These are phyloP conservation scores for Moelleriella libera DNA, from an alignment of 2,329 filamentous ascomycete species.

Conservation along the genomic window DNA sequence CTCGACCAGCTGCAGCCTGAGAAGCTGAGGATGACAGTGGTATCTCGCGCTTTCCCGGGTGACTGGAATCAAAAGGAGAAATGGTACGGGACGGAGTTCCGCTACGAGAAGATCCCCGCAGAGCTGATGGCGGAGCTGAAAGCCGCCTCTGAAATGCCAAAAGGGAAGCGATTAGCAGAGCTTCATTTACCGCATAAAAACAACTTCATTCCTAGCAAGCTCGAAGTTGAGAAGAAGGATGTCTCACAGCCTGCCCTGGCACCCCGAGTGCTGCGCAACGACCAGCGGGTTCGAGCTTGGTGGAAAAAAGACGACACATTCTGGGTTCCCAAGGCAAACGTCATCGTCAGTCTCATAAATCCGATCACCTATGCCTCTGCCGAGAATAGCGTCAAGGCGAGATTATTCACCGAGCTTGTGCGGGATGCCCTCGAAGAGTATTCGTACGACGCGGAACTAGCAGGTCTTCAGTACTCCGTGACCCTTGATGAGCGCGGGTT, in stretches of 20 bases:
- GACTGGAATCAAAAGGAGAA: conserved; percentile 81
- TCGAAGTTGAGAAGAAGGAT: conserved; percentile 92
- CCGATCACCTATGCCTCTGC: conserved; percentile 69
- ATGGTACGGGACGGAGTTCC: conserved; percentile 97
- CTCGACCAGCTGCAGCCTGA: conserved; percentile 67
- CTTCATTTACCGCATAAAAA: conserved; percentile 86
- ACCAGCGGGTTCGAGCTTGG: conserved; percentile 71
- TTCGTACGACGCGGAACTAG: conserved; percentile 88
- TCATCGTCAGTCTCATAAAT: conserved; percentile 68
- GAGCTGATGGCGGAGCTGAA: conserved; percentile 62
- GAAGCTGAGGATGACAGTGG: conserved; percentile 74
- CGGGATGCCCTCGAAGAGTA: conserved; percentile 84
- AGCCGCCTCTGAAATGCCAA: conserved; percentile 43
- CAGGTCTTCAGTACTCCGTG: conserved; percentile 76
- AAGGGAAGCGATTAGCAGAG: conserved; percentile 47
- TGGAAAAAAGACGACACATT: conserved; percentile 98
- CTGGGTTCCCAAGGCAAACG: conserved; percentile 90
- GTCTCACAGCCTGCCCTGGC: conserved; percentile 58
- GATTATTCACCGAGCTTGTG: conserved; percentile 73
- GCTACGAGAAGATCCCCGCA: conserved; percentile 61
- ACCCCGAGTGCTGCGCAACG: conserved; percentile 75
- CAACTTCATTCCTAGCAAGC: conserved; percentile 84
- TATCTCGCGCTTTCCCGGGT: conserved; percentile 73
- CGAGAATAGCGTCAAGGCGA: conserved; percentile 62
- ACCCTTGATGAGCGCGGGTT: conserved; percentile 58